Evolutionary conservation across 345 rosid genomes (phyloP).

Genomic region (Iberis pinnata): DNA sequence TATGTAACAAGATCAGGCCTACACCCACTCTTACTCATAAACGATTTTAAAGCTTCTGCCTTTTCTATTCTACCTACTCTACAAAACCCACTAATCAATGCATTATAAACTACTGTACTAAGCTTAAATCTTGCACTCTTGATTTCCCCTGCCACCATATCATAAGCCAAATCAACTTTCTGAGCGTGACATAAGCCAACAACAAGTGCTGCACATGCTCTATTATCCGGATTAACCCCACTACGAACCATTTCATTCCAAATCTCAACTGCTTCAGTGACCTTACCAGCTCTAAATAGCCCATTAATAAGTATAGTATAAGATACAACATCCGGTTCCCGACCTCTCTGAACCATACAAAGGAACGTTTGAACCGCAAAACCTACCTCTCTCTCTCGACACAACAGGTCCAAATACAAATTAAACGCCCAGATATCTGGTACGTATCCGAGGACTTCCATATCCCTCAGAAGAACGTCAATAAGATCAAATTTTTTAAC

Average conservation of each 20-base stretch:
- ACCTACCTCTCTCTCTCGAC: conserved; percentile 41
- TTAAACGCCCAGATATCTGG: conserved; percentile 87
- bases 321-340: conserved; percentile 78
- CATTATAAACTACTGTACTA: conserved; percentile 57
- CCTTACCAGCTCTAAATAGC: conserved; percentile 47
- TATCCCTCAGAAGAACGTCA: conserved; percentile 51
- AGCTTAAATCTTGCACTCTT: conserved; percentile 49
- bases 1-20: conserved; percentile 70
- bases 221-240: conserved; percentile 59
- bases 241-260: conserved; percentile 62
- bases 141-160: conserved; percentile 57
- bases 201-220: conserved; percentile 55
- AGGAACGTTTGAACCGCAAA: conserved; percentile 56
- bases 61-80: conserved; percentile 62
- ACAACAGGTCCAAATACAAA: conserved; percentile 64
- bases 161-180: conserved; percentile 86
- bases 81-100: conserved; percentile 76
- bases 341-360: conserved; percentile 51
- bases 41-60: conserved; percentile 61
- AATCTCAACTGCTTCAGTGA: conserved; percentile 46
- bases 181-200: conserved; percentile 61
- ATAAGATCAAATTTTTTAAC: conserved; percentile 50
- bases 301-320: conserved; percentile 70
- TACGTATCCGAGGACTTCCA: conserved; percentile 54
- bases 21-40: conserved; percentile 66